These are phyloP conservation scores for Fusarium multiceps DNA, from an alignment of 2,329 filamentous ascomycete genomes.

Conservation along the genomic window DNA sequence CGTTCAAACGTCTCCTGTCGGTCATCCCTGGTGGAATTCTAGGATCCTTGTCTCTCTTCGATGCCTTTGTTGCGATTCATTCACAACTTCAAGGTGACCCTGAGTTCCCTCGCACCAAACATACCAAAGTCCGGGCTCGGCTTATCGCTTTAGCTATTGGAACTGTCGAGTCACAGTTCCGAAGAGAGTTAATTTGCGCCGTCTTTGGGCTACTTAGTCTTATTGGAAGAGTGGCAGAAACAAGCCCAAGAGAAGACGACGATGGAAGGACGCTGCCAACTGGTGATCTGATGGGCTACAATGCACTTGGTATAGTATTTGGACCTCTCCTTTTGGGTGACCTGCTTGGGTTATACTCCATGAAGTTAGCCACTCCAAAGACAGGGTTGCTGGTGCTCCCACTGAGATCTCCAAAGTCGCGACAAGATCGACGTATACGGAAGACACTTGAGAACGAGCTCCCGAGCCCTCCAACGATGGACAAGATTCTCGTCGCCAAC, in stretches of 20 bases:
- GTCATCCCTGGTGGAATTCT: constrained; percentile 74
- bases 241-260: constrained; percentile 62
- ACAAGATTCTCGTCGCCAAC: constrained; percentile 70
- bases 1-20: constrained; percentile 73
- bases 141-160: constrained; percentile 73
- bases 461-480: constrained; percentile 52
- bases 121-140: constrained; percentile 68
- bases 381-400: constrained; percentile 58
- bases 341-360: constrained; percentile 63
- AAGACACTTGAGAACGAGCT: constrained; percentile 20
- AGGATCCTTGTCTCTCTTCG: constrained; percentile 70
- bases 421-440: constrained; percentile 43
- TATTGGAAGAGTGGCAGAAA: constrained; percentile 68
- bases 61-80: constrained; percentile 70
- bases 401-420: constrained; percentile 56
- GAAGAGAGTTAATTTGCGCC: constrained; percentile 72
- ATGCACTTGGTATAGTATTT: constrained; percentile 71
- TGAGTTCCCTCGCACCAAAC: constrained; percentile 64
- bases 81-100: constrained; percentile 64
- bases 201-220: constrained; percentile 74
- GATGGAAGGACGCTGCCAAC: constrained; percentile 64
- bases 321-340: constrained; percentile 72
- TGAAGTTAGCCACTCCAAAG: constrained; percentile 57
- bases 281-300: constrained; percentile 72
- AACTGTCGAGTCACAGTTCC: constrained; percentile 68